Conservation (phyloP, 2,329 filamentous ascomycete genomes). For the Aspergillus eucalypticola region DNA sequence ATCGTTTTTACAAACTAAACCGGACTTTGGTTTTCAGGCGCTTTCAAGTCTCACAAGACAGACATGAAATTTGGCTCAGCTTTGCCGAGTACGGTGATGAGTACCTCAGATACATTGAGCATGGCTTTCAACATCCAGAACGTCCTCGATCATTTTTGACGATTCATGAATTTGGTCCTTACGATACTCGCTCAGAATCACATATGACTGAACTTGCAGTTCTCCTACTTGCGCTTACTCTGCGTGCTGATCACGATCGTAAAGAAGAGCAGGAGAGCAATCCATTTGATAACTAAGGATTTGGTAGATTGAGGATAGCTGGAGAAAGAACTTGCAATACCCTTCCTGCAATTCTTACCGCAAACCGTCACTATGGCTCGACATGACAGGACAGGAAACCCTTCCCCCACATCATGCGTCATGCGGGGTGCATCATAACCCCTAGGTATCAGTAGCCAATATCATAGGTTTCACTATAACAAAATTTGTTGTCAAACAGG, state of each 20-base stretch:
- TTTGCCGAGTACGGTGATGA: neutral
- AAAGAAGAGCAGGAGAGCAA: neutral
- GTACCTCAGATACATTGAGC: neutral
- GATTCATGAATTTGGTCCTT: neutral
- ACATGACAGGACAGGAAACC: too few relatives aligned
- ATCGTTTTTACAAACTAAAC: too few relatives aligned
- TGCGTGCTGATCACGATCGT: neutral
- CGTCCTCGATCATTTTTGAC: neutral
- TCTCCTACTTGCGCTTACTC: neutral
- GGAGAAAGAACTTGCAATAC: too few relatives aligned
- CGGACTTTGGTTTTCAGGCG: accelerated
- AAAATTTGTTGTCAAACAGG: too few relatives aligned
- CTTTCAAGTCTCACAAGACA: neutral
- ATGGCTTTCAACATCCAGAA: neutral
- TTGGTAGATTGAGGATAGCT: too few relatives aligned
- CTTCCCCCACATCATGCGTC: too few relatives aligned
- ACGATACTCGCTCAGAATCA: accelerated
- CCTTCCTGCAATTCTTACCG: too few relatives aligned
- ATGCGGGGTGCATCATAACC: too few relatives aligned
- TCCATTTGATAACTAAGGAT: too few relatives aligned
- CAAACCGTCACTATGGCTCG: too few relatives aligned
- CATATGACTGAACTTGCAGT: neutral
- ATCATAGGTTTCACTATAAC: too few relatives aligned
- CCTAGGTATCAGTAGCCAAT: too few relatives aligned
- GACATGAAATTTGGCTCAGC: neutral